Evolutionary conservation across 495 filamentous ascomycete genomes (phyloP).

Genomic region (Staphylotrichum longicolle): DNA sequence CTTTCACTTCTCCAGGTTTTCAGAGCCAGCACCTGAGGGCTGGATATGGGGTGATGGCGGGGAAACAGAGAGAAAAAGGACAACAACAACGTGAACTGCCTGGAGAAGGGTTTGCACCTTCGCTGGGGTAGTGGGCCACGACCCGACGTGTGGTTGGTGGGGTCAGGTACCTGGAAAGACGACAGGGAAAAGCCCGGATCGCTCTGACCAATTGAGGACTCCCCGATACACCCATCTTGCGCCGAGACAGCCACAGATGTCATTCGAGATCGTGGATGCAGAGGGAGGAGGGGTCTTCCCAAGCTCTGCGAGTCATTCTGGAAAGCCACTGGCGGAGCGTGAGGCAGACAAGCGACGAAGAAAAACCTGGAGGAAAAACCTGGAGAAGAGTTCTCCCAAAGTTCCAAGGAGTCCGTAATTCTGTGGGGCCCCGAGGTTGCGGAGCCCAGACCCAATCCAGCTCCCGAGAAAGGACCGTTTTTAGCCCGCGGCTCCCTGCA

Average conservation of each 20-base stretch:
- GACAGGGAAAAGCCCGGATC: neutral
- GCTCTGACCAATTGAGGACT: neutral
- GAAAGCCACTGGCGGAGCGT: neutral
- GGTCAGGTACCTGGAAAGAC: too few species aligned
- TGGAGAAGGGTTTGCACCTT: too few species aligned
- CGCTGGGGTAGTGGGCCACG: too few species aligned
- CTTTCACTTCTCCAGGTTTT: too few species aligned
- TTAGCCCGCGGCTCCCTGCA: slow-evolving; percentile 24
- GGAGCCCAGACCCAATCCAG: neutral
- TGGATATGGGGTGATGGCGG: too few species aligned
- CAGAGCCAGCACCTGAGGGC: too few species aligned
- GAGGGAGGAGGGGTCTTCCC: neutral
- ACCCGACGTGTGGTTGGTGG: neutral
- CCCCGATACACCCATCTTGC: neutral
- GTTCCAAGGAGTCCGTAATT: neutral
- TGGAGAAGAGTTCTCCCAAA: slow-evolving; percentile 4
- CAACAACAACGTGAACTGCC: too few species aligned
- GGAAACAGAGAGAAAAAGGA: too few species aligned
- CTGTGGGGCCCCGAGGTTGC: slow-evolving; percentile 1
- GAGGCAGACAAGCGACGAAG: neutral
- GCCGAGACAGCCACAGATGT: slow-evolving; percentile 13
- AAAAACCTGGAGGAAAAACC: neutral
- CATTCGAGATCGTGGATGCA: neutral
- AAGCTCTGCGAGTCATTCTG: neutral
- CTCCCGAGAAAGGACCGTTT: slow-evolving; percentile 36